Evolutionary conservation across 306 rosid genomes (phyloP), one percentile per base, ranked within the genome.

Genomic region (Dryas octopetala): DNA sequence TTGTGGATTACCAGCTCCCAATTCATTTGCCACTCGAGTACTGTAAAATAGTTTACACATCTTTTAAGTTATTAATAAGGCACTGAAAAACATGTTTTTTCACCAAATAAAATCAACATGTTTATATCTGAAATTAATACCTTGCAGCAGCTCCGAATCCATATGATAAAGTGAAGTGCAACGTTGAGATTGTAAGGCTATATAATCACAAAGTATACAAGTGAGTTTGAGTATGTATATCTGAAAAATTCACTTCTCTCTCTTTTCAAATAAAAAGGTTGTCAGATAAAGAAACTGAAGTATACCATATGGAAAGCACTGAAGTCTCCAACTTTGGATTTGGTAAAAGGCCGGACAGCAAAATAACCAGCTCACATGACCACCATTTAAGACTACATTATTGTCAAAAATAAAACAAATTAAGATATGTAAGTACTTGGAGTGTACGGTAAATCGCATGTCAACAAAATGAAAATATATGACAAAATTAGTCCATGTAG

Each of bases 251-350:
- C 38, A 32, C 1, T 32, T 32, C 38, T 32, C 38, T 32, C 38
- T 32, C 2, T 32, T 32, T 32, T 32, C 3, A 32, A 32, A 32
- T 32, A 32, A 32, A 32, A 2, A 32, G 38, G 38, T 32, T 32
- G 38, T 32, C 38, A 2, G 38, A 32, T 32, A 32, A 32, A 32
- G 38, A 32, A 32, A 32, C 38, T 32, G 38, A 32, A 32, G 38
- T 32, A 32, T 71, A 92, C 97, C 93, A 90, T 79, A 92, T 86
- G 11, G 96, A 88, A 6, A 92, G 74, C 17, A 88, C 85, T 9
- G 91, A 90, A 41, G 93, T 82, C 86, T 91, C 93, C 66, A 92
- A 83, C 75, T 84, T 50, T 6, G 96, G 88, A 80, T 86, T 82
- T 48, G 81, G 84, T 60, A 90, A 74, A 43, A 90, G 79, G 66